phyloP scores from a whole-genome alignment of 2,329 filamentous ascomycete species.

The Hymenoscyphus albidus region DNA sequence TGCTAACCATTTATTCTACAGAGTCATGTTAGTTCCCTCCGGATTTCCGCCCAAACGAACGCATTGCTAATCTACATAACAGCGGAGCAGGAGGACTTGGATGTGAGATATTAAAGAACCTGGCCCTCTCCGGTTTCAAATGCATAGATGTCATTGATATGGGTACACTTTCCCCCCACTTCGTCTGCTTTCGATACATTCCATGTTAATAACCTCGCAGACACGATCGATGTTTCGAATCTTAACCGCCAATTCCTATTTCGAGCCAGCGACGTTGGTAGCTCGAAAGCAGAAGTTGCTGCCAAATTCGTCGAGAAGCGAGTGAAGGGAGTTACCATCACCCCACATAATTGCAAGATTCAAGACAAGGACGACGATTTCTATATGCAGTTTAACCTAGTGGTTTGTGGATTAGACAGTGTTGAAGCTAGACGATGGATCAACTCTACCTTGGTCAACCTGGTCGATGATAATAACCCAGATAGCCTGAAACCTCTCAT shows the following conservation, averaged over 20 bases:
- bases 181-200: neutral
- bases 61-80: conserved; percentile 24
- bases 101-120: conserved; percentile 94
- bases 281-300: conserved; percentile 88
- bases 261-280: conserved; percentile 84
- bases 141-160: conserved; percentile 99
- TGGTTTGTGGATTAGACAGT: conserved; percentile 93
- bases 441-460: conserved; percentile 84
- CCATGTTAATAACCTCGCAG: conserved; percentile 42
- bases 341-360: conserved; percentile 88
- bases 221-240: conserved; percentile 98
- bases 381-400: conserved; percentile 93
- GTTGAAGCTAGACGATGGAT: conserved; percentile 99
- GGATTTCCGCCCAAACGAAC: neutral
- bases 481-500: conserved; percentile 91
- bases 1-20: conserved; percentile 17
- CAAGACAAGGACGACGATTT: conserved; percentile 96
- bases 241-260: conserved; percentile 97
- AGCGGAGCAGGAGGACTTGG: conserved; percentile 92
- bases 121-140: conserved; percentile 92
- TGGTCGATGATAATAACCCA: conserved; percentile 78
- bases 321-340: conserved; percentile 88
- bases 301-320: conserved; percentile 86
- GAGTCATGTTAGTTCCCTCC: conserved; percentile 33
- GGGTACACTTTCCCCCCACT: conserved; percentile 53